Evolutionary conservation across 768 basidiomycete genomes (phyloP).

Genomic region (Termitomyces bulborhizus): DNA sequence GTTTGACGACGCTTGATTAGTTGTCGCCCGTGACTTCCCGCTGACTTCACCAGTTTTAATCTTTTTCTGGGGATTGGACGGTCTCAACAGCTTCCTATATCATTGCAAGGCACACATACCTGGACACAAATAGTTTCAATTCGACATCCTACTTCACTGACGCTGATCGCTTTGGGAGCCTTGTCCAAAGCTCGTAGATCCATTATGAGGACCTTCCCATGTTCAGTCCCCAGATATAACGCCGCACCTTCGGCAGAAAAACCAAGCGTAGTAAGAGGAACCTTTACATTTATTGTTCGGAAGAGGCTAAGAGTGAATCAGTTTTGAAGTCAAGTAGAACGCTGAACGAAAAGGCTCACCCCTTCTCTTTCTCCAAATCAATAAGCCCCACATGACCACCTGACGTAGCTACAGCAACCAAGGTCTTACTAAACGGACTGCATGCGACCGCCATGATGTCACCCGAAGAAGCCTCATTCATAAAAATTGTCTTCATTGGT

Average conservation of each 20-base stretch:
- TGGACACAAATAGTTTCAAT: conserved; percentile 54
- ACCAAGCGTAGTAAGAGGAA: conserved; percentile 48
- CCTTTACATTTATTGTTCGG: conserved; percentile 49
- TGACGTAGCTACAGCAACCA: conserved; percentile 53
- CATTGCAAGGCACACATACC: conserved; percentile 26
- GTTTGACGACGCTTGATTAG: conserved; percentile 6
- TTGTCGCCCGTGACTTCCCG: conserved; percentile 9
- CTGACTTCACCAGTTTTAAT: conserved; percentile 12
- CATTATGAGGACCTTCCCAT: conserved; percentile 56
- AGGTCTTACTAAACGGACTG: conserved; percentile 73
- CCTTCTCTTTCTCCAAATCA: conserved; percentile 72
- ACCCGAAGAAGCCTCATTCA: conserved; percentile 38
- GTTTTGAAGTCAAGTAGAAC: not conserved
- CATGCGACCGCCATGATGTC: conserved; percentile 52
- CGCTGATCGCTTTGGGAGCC: conserved; percentile 45
- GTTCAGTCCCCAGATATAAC: conserved; percentile 59
- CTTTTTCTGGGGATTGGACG: conserved; percentile 14
- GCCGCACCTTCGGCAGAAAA: conserved; percentile 69
- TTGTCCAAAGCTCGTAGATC: conserved; percentile 64
- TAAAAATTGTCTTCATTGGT: conserved; percentile 44
- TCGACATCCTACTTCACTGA: conserved; percentile 41
- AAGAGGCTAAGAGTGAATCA: conserved; percentile 39
- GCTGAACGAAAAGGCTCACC: conserved; percentile 32
- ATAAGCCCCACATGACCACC: conserved; percentile 51
- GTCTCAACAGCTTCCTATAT: not conserved